phyloP scores from a whole-genome alignment of 768 basidiomycete species.

The Scleroderma citrinum region DNA sequence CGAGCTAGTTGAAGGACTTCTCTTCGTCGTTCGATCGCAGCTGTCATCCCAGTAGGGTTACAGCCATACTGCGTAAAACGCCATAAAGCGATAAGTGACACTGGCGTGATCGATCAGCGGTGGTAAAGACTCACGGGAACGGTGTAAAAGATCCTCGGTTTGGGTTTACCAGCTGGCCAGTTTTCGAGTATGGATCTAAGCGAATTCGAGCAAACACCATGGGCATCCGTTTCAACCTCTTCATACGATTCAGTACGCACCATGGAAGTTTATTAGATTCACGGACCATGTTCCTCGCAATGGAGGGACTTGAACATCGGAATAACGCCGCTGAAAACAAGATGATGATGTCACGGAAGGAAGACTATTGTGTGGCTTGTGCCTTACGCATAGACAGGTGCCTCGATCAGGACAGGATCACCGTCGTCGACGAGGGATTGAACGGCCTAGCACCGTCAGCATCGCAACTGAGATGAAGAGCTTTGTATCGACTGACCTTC shows the following conservation, averaged over 20 bases:
- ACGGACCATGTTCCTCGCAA: constrained; percentile 55
- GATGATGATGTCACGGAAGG: too few relatives aligned
- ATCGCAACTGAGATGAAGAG: neutral
- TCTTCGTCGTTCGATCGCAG: constrained; percentile 60
- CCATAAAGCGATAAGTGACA: neutral
- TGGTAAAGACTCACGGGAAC: constrained; percentile 49
- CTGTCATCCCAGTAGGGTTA: constrained; percentile 82
- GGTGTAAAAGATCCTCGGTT: constrained; percentile 78
- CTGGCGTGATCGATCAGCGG: constrained; percentile 4
- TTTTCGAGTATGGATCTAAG: constrained; percentile 60
- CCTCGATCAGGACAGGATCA: constrained; percentile 77
- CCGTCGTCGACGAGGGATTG: constrained; percentile 68
- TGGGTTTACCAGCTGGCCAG: constrained; percentile 68
- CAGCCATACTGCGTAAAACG: constrained; percentile 57
- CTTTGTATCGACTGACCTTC: constrained; percentile 47
- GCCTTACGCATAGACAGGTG: constrained; percentile 69
- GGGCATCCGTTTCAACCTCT: constrained; percentile 76
- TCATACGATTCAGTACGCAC: constrained; percentile 8
- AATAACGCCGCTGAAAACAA: constrained; percentile 50
- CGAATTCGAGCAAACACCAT: constrained; percentile 58
- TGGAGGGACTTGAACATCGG: constrained; percentile 54
- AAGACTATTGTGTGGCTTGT: neutral
- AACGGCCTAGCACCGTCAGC: constrained; percentile 47
- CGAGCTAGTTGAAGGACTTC: constrained; percentile 67
- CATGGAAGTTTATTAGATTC: neutral